Conservation (phyloP, 177 flowering plant genomes). For the Vitis hybrid region DNA sequence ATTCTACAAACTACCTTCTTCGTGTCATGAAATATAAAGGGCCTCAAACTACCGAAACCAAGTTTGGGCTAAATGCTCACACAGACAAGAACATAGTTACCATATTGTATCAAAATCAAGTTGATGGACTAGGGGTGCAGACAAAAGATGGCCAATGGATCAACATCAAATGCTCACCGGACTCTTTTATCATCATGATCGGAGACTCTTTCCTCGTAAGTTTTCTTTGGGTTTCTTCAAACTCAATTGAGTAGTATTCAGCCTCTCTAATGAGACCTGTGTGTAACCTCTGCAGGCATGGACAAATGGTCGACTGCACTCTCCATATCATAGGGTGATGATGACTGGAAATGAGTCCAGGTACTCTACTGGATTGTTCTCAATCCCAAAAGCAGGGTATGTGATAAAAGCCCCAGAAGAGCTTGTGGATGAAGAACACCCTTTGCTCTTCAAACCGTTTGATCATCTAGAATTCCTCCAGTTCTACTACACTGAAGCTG, state of each 20-base stretch:
- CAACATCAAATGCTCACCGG: conserved; percentile 23
- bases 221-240: background rate
- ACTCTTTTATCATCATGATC: conserved; percentile 45
- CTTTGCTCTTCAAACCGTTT: conserved; percentile 57
- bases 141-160: conserved; percentile 55
- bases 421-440: conserved; percentile 61
- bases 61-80: conserved; percentile 45
- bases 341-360: conserved; percentile 45
- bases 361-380: conserved; percentile 50
- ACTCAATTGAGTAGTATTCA: too few relatives aligned
- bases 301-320: conserved; percentile 48
- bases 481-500: conserved; percentile 37
- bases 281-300: conserved; percentile 38
- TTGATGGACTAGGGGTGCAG: conserved; percentile 43
- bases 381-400: conserved; percentile 42
- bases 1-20: conserved; percentile 36
- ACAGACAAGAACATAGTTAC: conserved; percentile 53
- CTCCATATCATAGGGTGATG: conserved; percentile 52
- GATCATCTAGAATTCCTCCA: conserved; percentile 39
- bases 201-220: conserved; percentile 50
- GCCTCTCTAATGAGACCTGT: too few relatives aligned
- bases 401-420: conserved; percentile 52
- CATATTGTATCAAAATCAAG: conserved; percentile 40
- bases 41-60: conserved; percentile 37
- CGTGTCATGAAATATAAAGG: conserved; percentile 49